Percentiles rank a stretch among this genome's conserved stretches.
Evolutionary conservation across 257 asterid genomes (phyloP).

Genomic region (Craterostigma plantagineum): DNA sequence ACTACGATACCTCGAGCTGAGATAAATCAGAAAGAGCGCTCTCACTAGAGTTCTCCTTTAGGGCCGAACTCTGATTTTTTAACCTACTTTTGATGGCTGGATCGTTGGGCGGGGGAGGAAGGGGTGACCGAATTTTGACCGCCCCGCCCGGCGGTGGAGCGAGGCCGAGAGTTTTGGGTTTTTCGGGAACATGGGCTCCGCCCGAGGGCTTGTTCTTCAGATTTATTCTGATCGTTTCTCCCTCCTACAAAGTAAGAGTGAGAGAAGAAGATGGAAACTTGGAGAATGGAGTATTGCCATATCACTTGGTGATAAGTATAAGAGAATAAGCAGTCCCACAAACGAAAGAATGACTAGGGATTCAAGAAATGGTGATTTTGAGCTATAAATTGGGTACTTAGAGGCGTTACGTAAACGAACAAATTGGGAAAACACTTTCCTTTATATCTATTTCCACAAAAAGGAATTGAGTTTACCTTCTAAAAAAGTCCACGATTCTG

Average conservation of each 20-base stretch:
- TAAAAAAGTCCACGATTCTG: no score
- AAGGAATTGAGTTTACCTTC: no score
- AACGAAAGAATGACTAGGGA: no score
- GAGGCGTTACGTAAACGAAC: no score
- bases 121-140: slow-evolving; percentile 60
- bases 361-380: no score
- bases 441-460: no score
- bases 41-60: slow-evolving; percentile 23
- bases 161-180: slow-evolving; percentile 43
- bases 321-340: not conserved
- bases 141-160: slow-evolving; percentile 77
- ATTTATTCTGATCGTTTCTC: slow-evolving; percentile 86
- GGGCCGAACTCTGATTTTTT: slow-evolving; percentile 23
- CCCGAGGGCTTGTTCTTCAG: slow-evolving; percentile 69
- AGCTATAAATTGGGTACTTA: no score
- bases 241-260: slow-evolving; percentile 43
- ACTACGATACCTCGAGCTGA: slow-evolving; percentile 53
- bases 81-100: slow-evolving; percentile 34
- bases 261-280: no score
- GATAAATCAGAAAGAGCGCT: slow-evolving; percentile 69
- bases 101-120: slow-evolving; percentile 93
- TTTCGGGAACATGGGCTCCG: slow-evolving; percentile 75
- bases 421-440: no score
- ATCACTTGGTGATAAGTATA: not conserved
- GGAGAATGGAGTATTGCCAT: no score